Conservation (phyloP, 208 protist genomes). For the Willaertia magna region DNA sequence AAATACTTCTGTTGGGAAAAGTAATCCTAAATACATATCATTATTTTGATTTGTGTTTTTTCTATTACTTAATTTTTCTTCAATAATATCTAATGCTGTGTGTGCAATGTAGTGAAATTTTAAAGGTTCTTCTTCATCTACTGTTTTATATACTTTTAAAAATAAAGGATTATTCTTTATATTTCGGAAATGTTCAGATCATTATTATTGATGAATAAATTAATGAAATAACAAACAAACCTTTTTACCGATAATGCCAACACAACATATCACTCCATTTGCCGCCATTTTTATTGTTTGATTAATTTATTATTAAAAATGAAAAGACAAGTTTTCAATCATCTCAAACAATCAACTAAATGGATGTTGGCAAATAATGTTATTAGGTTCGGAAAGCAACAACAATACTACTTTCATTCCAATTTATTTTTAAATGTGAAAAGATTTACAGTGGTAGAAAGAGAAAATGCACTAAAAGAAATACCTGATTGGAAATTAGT, state of each 20-base stretch:
- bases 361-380: too few relatives aligned
- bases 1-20: conserved; percentile 1
- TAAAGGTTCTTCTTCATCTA: background rate
- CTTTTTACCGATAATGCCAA: background rate
- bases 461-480: background rate
- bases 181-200: too few relatives aligned
- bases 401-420: too few relatives aligned
- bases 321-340: too few relatives aligned
- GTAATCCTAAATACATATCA: background rate
- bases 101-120: conserved; percentile 9
- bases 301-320: too few relatives aligned
- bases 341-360: too few relatives aligned
- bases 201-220: too few relatives aligned
- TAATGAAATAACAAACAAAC: too few relatives aligned
- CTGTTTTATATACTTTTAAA: background rate
- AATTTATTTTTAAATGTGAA: background rate
- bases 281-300: too few relatives aligned
- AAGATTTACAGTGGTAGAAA: background rate
- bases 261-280: background rate
- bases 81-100: background rate
- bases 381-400: too few relatives aligned
- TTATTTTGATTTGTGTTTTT: background rate
- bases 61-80: background rate
- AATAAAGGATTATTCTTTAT: conserved; percentile 5
- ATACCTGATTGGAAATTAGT: background rate